Base-by-base conservation (phyloP, 352 stramenopile species). In the Globisporangium apiculatum region DNA sequence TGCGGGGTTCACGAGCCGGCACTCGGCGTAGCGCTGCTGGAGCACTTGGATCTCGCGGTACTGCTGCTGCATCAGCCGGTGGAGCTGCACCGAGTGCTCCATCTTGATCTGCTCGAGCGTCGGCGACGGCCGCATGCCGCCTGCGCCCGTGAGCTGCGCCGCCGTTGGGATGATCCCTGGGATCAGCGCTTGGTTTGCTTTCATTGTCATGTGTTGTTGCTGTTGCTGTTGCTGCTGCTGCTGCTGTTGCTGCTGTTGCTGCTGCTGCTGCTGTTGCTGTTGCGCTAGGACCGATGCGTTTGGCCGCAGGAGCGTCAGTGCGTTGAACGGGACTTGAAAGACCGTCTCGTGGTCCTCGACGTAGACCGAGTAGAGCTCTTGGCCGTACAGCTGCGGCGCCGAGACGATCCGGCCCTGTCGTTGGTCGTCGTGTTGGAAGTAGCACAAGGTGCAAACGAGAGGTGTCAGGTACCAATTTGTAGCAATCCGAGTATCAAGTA, bases 1-100 rank as follows among this genome's bases (percentile, higher is more conserved):
- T 2, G 77, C 71, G 1, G 84, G 82, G 55, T 94, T 87, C 43
- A 79, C 69, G 7, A 91, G 56, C 1, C 84, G 70, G 50, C 79
- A 88, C 51, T 94, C 84, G 15, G 82, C 84, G 66, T 94, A 90
- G 37, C 86, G 79, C 54, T 94, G 83, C 68, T 94, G 84, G 31
- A 94, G 60, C 7, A 89, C 78, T 46, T 94, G 84, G 51, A 94
- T 94, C 64, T 94, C 84, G 38, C 82, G 79, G 55, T 91, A 94
- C 67, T 94, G 84, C 51, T 94, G 79, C 60, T 94, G 84, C 82
- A 94, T 94, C 41, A 94, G 69, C 0, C 84, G 82, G 61, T 94
- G 84, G 47, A 94, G 62, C 64, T 94, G 84, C 61, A 91, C 89
- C 7, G 84, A 91, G 59, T 94, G 81, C 65, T 94, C 84, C 64